Conservation (phyloP, 2,329 filamentous ascomycete genomes). For the Lasiodiplodia sp. region DNA sequence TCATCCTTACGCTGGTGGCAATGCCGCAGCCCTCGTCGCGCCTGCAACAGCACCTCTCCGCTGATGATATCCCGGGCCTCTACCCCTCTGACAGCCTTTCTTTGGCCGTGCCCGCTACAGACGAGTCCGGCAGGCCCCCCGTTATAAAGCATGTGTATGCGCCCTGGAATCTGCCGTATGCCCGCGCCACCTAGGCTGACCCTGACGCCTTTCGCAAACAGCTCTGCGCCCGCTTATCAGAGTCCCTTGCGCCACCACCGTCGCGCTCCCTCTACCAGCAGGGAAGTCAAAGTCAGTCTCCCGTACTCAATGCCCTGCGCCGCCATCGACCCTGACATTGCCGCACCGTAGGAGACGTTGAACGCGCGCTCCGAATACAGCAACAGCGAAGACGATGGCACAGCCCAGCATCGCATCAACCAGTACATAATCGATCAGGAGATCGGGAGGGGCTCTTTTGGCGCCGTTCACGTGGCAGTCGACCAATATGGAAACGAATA, state of each 20-base stretch:
- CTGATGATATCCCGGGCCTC: slow-evolving; percentile 47
- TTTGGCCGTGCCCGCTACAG: slow-evolving; percentile 54
- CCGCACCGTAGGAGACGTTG: slow-evolving; percentile 75
- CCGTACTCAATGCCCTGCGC: background rate
- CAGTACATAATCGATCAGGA: slow-evolving; percentile 94
- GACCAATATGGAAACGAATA: slow-evolving; percentile 94
- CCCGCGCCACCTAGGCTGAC: background rate
- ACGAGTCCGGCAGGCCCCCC: slow-evolving; percentile 50
- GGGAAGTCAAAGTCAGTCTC: slow-evolving; percentile 66
- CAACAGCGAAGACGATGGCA: slow-evolving; percentile 83
- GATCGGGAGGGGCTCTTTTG: slow-evolving; percentile 96
- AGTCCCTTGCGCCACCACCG: slow-evolving; percentile 72
- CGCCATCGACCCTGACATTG: background rate
- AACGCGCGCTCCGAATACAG: slow-evolving; percentile 88
- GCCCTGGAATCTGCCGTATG: background rate
- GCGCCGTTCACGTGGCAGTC: slow-evolving; percentile 85
- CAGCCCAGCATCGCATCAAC: slow-evolving; percentile 85
- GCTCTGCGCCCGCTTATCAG: slow-evolving; percentile 65
- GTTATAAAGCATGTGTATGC: slow-evolving; percentile 60
- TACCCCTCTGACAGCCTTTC: slow-evolving; percentile 57
- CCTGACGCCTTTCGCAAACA: slow-evolving; percentile 39
- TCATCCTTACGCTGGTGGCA: background rate
- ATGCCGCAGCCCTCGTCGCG: slow-evolving; percentile 24
- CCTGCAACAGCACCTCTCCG: slow-evolving; percentile 34
- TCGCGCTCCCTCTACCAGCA: slow-evolving; percentile 65